Conservation (phyloP, 2,329 filamentous ascomycete genomes). For the Dactylonectria macrodidyma region DNA sequence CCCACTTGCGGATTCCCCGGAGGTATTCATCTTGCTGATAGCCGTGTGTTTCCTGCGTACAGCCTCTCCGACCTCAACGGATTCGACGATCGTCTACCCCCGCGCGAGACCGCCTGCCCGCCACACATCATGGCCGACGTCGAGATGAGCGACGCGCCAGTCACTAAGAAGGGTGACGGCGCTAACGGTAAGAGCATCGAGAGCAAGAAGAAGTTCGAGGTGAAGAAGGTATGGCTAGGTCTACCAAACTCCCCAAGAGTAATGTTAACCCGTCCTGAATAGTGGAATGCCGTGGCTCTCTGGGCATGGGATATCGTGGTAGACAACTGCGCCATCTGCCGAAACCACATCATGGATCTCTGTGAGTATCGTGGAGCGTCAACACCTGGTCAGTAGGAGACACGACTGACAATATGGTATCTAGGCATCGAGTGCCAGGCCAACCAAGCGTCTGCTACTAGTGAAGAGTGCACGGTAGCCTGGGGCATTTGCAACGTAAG, state of each 20-base stretch:
- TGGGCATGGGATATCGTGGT: slow-evolving; percentile 99
- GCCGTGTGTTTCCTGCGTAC: background rate
- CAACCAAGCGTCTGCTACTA: slow-evolving; percentile 97
- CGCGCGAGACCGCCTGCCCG: slow-evolving; percentile 11
- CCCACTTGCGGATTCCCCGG: background rate
- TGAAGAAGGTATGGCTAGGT: slow-evolving; percentile 88
- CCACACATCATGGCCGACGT: slow-evolving; percentile 84
- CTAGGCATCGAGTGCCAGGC: slow-evolving; percentile 97
- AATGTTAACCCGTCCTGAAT: slow-evolving; percentile 38
- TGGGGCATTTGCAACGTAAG: slow-evolving; percentile 99
- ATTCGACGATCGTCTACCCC: slow-evolving; percentile 5
- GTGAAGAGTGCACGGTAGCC: slow-evolving; percentile 97
- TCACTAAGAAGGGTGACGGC: slow-evolving; percentile 68
- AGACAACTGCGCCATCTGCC: slow-evolving; percentile 99
- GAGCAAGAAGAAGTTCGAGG: slow-evolving; percentile 95
- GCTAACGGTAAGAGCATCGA: slow-evolving; percentile 69
- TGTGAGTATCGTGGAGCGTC: slow-evolving; percentile 70
- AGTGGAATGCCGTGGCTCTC: slow-evolving; percentile 99
- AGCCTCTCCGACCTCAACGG: slow-evolving; percentile 1
- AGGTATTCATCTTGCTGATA: slow-evolving; percentile 17
- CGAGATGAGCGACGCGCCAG: slow-evolving; percentile 92
- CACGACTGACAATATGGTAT: slow-evolving; percentile 31
- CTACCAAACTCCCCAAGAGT: background rate
- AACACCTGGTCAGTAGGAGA: background rate
- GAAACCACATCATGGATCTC: slow-evolving; percentile 99